A percentile compares a stretch with the other conserved stretches of the same genome.
These are phyloP conservation scores for Ceratobasidium sp. DNA, from an alignment of 1,284 basidiomycete species.

Conservation along the genomic window DNA sequence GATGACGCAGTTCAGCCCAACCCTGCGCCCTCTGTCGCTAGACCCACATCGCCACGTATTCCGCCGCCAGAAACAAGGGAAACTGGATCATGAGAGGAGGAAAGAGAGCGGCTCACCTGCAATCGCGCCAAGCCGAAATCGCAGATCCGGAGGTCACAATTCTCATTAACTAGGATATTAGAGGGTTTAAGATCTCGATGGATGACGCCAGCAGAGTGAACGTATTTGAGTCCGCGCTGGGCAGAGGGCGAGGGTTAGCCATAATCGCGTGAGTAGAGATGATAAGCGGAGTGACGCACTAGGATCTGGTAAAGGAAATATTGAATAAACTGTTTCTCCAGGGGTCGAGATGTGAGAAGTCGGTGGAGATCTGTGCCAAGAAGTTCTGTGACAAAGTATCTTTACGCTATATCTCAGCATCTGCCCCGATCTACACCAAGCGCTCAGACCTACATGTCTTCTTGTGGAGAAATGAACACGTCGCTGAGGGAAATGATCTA, in stretches of 20 bases:
- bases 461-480: slow-evolving; percentile 98
- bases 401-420: slow-evolving; percentile 55
- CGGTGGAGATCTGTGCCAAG: slow-evolving; percentile 98
- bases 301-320: slow-evolving; percentile 99
- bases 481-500: slow-evolving; percentile 99
- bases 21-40: slow-evolving; percentile 18
- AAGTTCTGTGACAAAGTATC: slow-evolving; percentile 99
- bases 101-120: slow-evolving; percentile 32
- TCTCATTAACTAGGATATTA: slow-evolving; percentile 99
- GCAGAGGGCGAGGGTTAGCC: background rate
- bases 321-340: slow-evolving; percentile 99
- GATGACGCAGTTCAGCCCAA: background rate
- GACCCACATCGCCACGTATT: too few relatives aligned
- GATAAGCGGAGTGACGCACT: slow-evolving; percentile 61
- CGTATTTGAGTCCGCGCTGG: slow-evolving; percentile 97
- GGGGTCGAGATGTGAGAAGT: slow-evolving; percentile 92
- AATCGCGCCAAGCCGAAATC: slow-evolving; percentile 97
- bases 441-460: slow-evolving; percentile 82
- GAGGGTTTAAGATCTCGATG: slow-evolving; percentile 99
- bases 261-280: background rate
- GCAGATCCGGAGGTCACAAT: slow-evolving; percentile 99
- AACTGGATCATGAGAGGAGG: too few relatives aligned
- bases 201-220: slow-evolving; percentile 98
- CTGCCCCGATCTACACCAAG: background rate
- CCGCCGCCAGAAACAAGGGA: too few relatives aligned